These are phyloP conservation scores for Trichoderma sp. DNA, from an alignment of 2,329 filamentous ascomycete species.

Conservation along the genomic window DNA sequence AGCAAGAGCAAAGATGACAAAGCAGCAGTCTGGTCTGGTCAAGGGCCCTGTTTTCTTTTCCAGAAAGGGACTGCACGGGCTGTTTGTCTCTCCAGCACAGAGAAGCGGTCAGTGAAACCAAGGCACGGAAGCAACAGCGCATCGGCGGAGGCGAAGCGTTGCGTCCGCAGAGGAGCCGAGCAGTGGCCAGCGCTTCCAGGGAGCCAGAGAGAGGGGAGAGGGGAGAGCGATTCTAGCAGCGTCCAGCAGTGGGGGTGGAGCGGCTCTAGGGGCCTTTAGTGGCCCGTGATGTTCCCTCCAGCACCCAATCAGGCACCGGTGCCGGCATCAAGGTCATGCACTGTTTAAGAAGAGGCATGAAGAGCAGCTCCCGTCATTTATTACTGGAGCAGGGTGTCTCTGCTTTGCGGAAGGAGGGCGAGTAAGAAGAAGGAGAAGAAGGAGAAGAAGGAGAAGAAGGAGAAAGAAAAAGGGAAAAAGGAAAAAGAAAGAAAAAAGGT, in stretches of 20 bases:
- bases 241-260: conserved; percentile 16
- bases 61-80: background rate
- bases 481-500: background rate
- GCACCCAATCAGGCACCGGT: conserved; percentile 19
- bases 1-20: background rate
- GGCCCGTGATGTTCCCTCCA: background rate
- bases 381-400: background rate
- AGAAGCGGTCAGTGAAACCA: conserved; percentile 16
- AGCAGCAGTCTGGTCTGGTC: background rate
- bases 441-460: background rate
- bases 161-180: conserved; percentile 9
- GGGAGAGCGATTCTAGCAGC: background rate
- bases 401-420: background rate
- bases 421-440: background rate
- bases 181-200: background rate
- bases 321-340: conserved; percentile 8
- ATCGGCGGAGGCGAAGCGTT: conserved; percentile 2
- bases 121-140: background rate
- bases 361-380: background rate
- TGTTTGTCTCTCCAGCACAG: conserved; percentile 4
- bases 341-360: conserved; percentile 14
- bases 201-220: background rate
- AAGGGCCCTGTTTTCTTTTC: background rate
- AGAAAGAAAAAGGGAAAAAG: background rate
- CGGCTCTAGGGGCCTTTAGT: conserved; percentile 10